Percentiles rank a stretch among this genome's conserved stretches.
Conservation (phyloP, 768 basidiomycete genomes). For the Termitomyces sp. region DNA sequence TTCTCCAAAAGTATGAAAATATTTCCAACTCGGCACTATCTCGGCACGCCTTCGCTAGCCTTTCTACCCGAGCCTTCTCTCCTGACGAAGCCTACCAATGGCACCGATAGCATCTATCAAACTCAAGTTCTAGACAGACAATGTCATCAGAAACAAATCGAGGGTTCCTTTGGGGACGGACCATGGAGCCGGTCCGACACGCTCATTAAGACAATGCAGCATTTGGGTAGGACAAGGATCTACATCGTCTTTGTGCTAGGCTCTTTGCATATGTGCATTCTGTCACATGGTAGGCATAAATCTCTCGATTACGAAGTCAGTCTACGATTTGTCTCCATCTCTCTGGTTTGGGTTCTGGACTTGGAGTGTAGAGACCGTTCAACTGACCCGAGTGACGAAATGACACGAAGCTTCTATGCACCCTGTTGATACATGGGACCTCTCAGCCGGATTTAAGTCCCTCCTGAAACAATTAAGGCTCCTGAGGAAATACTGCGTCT, state of each 20-base stretch:
- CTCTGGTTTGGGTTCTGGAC: not conserved
- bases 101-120: not conserved
- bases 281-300: not conserved
- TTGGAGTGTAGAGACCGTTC: not conserved
- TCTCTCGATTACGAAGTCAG: not conserved
- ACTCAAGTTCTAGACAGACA: not conserved
- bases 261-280: not conserved
- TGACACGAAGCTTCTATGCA: not conserved
- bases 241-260: not conserved
- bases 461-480: too few relatives aligned
- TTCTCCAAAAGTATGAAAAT: too few relatives aligned
- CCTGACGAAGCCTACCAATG: not conserved
- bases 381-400: not conserved
- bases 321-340: not conserved
- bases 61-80: not conserved
- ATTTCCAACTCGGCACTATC: not conserved
- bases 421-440: too few relatives aligned
- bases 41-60: not conserved
- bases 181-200: not conserved
- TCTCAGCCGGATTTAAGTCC: too few relatives aligned
- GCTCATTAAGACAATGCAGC: not conserved
- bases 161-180: not conserved
- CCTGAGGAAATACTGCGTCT: not conserved
- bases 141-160: not conserved
- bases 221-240: not conserved